Percentiles rank a stretch among this genome's conserved stretches.
phyloP scores from a whole-genome alignment of 768 basidiomycete genomes.

The Tephrocybe sp. region DNA sequence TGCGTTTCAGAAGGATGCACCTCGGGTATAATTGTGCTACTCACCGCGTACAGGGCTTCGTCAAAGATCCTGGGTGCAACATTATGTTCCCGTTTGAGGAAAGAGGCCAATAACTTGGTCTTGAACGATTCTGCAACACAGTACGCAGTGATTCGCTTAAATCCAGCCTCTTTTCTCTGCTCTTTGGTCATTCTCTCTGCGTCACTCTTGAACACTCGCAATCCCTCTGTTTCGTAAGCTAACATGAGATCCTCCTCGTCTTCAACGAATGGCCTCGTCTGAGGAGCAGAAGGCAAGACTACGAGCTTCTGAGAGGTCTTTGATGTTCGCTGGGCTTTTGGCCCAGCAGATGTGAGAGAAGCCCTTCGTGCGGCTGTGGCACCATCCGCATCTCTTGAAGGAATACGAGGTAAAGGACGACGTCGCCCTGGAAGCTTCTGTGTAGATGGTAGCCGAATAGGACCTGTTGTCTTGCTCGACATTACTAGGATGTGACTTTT shows the following conservation, averaged over 20 bases:
- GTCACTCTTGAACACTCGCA: slow-evolving; percentile 77
- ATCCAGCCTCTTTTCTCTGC: slow-evolving; percentile 78
- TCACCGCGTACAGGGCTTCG: slow-evolving; percentile 89
- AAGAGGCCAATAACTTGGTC: slow-evolving; percentile 80
- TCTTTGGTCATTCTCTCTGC: slow-evolving; percentile 89
- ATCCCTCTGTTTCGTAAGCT: slow-evolving; percentile 65
- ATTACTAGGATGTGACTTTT: background rate
- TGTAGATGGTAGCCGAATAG: slow-evolving; percentile 22
- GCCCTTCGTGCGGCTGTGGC: slow-evolving; percentile 28
- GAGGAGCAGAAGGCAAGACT: slow-evolving; percentile 84
- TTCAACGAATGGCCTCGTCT: slow-evolving; percentile 65
- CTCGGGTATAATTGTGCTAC: slow-evolving; percentile 26
- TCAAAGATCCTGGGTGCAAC: slow-evolving; percentile 85
- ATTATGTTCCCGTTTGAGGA: slow-evolving; percentile 92
- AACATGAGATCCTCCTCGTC: slow-evolving; percentile 51
- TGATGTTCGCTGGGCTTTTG: slow-evolving; percentile 73
- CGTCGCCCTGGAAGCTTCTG: slow-evolving; percentile 27
- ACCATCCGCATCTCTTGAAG: slow-evolving; percentile 23
- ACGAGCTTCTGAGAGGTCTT: slow-evolving; percentile 93
- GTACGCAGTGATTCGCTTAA: slow-evolving; percentile 84
- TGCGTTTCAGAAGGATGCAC: slow-evolving; percentile 6
- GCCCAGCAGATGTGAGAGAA: slow-evolving; percentile 36
- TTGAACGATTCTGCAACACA: slow-evolving; percentile 83
- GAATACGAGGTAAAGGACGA: slow-evolving; percentile 27
- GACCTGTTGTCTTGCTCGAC: slow-evolving; percentile 9